phyloP scores from a whole-genome alignment of 2,329 filamentous ascomycete species.

The Cladobotryum mycophilum region DNA sequence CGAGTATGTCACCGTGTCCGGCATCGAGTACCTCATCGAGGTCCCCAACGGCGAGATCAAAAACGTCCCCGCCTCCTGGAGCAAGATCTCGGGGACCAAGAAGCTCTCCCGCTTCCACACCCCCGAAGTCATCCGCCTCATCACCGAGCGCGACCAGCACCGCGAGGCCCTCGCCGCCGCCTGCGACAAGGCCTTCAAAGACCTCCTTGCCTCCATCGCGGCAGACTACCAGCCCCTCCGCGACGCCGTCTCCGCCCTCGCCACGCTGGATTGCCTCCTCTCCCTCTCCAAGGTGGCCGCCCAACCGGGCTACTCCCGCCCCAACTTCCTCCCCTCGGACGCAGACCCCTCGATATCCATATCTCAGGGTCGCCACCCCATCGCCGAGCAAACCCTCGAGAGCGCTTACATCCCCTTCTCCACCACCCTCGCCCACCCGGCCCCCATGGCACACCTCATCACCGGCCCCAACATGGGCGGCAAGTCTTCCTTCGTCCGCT shows the following conservation, averaged over 20 bases:
- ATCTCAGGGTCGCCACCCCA: slow-evolving; percentile 73
- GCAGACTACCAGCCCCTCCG: slow-evolving; percentile 84
- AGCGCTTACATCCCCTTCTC: slow-evolving; percentile 89
- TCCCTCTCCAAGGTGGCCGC: slow-evolving; percentile 78
- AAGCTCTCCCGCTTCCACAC: slow-evolving; percentile 90
- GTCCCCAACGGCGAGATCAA: slow-evolving; percentile 77
- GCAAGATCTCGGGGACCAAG: slow-evolving; percentile 92
- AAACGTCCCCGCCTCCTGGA: slow-evolving; percentile 87
- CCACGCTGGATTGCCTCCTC: slow-evolving; percentile 82
- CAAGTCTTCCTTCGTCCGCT: slow-evolving; percentile 94
- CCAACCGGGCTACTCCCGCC: slow-evolving; percentile 82
- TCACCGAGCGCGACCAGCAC: slow-evolving; percentile 86
- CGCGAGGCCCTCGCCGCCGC: slow-evolving; percentile 89
- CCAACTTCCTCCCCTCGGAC: slow-evolving; percentile 56
- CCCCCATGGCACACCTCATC: slow-evolving; percentile 71
- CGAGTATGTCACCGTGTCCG: slow-evolving; percentile 75
- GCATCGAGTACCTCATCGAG: slow-evolving; percentile 93
- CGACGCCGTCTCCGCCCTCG: slow-evolving; percentile 79
- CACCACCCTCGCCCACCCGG: slow-evolving; percentile 60
- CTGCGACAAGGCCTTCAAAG: slow-evolving; percentile 75
- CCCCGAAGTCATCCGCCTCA: slow-evolving; percentile 75
- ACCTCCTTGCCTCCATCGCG: slow-evolving; percentile 66
- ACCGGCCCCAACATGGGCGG: slow-evolving; percentile 99
- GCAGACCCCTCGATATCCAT: slow-evolving; percentile 59
- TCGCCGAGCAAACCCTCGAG: slow-evolving; percentile 86